phyloP scores from a whole-genome alignment of 257 asterid species.

The Prunella vulgaris region DNA sequence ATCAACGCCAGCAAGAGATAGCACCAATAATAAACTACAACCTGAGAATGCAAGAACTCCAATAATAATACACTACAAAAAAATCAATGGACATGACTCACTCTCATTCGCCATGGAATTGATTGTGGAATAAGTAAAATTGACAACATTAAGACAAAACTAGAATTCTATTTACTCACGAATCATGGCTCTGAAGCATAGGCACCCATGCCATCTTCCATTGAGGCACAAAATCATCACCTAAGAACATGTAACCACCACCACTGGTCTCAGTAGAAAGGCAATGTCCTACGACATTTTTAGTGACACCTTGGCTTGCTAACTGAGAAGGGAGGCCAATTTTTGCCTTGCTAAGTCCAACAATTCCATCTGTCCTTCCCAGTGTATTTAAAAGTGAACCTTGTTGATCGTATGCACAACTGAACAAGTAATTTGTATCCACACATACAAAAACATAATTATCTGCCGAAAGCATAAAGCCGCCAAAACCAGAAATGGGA shows the following conservation, averaged over 20 bases:
- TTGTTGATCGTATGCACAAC: conserved; percentile 82
- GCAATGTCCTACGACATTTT: conserved; percentile 69
- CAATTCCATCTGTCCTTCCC: conserved; percentile 68
- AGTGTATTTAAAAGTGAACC: conserved; percentile 61
- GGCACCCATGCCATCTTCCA: conserved; percentile 63
- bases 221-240: conserved; percentile 65
- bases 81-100: no score
- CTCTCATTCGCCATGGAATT: not conserved
- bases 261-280: conserved; percentile 44
- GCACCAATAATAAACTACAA: not conserved
- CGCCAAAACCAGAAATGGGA: not conserved
- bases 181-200: conserved; percentile 46
- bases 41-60: no score
- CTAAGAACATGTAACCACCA: conserved; percentile 71
- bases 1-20: not conserved
- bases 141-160: not conserved
- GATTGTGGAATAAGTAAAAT: not conserved
- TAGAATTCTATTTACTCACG: conserved; percentile 30
- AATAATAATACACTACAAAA: no score
- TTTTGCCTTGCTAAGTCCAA: conserved; percentile 68
- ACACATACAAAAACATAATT: not conserved
- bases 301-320: conserved; percentile 48
- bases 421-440: conserved; percentile 16
- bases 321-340: conserved; percentile 72
- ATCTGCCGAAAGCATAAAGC: not conserved